Percentiles rank a stretch among this genome's conserved stretches.
phyloP scores from a whole-genome alignment of 108 stramenopile genomes.

The Aureococcus anophagefferens region DNA sequence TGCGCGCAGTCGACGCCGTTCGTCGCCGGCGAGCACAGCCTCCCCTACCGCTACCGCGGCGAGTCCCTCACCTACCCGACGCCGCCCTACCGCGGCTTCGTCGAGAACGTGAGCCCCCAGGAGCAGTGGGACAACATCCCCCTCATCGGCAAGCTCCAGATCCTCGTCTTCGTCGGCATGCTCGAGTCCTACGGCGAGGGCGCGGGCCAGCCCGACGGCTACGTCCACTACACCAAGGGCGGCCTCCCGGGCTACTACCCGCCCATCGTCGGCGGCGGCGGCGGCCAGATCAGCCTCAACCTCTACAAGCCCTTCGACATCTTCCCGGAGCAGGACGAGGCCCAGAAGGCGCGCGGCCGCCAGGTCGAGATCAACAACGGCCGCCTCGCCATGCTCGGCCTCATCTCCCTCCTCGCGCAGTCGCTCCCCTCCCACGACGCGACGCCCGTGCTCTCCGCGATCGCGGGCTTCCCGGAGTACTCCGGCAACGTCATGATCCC shows the following conservation, averaged over 20 bases:
- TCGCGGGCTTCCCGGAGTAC: no score
- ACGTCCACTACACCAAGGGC: conserved; percentile 49
- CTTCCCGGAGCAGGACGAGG: conserved; percentile 41
- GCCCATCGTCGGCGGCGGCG: conserved; percentile 19
- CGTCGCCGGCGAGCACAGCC: background rate
- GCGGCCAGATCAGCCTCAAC: background rate
- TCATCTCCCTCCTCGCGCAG: no score
- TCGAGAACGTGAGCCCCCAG: conserved; percentile 1
- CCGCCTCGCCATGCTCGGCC: no score
- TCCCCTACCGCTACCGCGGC: conserved; percentile 43
- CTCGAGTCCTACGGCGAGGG: conserved; percentile 1
- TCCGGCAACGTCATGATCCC: no score
- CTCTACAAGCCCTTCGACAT: conserved; percentile 44
- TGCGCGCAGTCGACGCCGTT: conserved; percentile 20
- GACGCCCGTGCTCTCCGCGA: no score
- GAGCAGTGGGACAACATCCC: conserved; percentile 16
- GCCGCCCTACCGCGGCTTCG: conserved; percentile 5
- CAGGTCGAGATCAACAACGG: no score
- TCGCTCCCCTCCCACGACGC: no score
- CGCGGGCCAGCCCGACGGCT: background rate
- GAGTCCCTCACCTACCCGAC: conserved; percentile 44
- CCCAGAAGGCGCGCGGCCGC: no score
- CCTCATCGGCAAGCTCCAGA: conserved; percentile 1
- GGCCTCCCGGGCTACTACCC: conserved; percentile 53
- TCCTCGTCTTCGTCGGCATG: background rate